Evolutionary conservation across 2,329 filamentous ascomycete species (phyloP).

Genomic region (Xylaria sp.): DNA sequence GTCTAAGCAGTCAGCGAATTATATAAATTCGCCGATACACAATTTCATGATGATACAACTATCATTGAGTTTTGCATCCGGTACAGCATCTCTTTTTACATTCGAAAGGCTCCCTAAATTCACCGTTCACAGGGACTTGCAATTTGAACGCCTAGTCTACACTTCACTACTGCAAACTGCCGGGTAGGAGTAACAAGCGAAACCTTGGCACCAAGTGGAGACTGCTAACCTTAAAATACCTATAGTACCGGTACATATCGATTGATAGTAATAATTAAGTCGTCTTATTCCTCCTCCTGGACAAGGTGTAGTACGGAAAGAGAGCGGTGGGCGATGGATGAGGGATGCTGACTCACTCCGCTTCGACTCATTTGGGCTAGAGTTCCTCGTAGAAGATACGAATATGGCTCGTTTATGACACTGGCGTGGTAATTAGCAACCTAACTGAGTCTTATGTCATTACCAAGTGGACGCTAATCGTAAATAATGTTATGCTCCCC

Average conservation of each 20-base stretch:
- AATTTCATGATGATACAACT: conserved; percentile 10
- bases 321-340: neutral
- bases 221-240: conserved; percentile 11
- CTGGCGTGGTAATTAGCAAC: conserved; percentile 4
- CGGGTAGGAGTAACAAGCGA: conserved; percentile 1
- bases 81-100: neutral
- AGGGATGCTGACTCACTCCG: conserved; percentile 13
- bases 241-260: conserved; percentile 12
- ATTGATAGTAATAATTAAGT: conserved; percentile 1
- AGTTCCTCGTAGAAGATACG: neutral
- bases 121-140: neutral
- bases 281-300: conserved; percentile 14
- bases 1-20: conserved; percentile 9
- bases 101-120: neutral
- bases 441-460: neutral
- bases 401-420: conserved; percentile 1
- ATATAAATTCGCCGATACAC: conserved; percentile 4
- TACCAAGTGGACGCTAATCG: too few relatives aligned
- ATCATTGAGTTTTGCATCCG: neutral
- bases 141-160: neutral
- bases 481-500: neutral
- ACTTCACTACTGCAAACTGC: conserved; percentile 9
- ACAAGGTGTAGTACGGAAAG: conserved; percentile 10
- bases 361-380: conserved; percentile 19
- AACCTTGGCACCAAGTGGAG: conserved; percentile 21